These are phyloP conservation scores for Euphorbia tirucalli DNA, from an alignment of 345 rosid species.

Conservation along the genomic window DNA sequence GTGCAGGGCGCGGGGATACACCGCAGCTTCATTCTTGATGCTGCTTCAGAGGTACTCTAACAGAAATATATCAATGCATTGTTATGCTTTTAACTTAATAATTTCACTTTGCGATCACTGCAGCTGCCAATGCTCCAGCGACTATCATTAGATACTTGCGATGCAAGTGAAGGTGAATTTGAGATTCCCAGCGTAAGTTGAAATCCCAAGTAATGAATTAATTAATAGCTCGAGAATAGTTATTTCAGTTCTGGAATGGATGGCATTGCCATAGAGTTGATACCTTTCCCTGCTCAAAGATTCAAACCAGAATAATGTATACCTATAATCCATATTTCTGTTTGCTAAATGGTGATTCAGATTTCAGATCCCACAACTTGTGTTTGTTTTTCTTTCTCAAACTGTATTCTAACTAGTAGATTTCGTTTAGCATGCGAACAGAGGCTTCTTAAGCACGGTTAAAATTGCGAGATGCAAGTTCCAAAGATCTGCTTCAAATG, in stretches of 20 bases:
- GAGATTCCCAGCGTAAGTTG: conserved; percentile 62
- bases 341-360: no score
- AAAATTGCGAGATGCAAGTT: conserved; percentile 64
- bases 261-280: not conserved
- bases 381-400: no score
- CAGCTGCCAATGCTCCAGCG: conserved; percentile 75
- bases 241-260: not conserved
- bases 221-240: not conserved
- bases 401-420: not conserved
- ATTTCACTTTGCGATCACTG: conserved; percentile 4
- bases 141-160: conserved; percentile 64
- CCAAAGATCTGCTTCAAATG: conserved; percentile 30
- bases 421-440: conserved; percentile 36
- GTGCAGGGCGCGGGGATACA: conserved; percentile 64
- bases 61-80: not conserved
- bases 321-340: no score
- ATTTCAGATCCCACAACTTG: no score
- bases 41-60: conserved; percentile 51
- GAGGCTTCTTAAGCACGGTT: conserved; percentile 41
- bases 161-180: conserved; percentile 60
- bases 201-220: no score
- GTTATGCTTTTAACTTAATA: not conserved
- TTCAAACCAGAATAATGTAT: not conserved
- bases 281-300: not conserved
- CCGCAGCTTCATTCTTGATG: conserved; percentile 54